Conservation (phyloP, 2,329 filamentous ascomycete species). For the Xylaria sp. region DNA sequence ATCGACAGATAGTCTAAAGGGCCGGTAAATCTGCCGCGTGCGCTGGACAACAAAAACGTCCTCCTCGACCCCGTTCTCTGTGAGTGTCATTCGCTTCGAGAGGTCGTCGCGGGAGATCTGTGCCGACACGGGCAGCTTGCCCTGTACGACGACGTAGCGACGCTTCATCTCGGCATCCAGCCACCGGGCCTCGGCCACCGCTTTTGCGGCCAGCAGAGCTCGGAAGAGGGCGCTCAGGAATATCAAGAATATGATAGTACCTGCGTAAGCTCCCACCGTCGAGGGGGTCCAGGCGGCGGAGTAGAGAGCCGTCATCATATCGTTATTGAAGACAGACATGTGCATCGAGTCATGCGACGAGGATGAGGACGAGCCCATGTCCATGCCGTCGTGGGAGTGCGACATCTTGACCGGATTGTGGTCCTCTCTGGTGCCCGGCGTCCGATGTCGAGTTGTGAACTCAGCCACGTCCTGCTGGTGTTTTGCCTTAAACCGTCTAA, state of each 20-base stretch:
- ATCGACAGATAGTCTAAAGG: constrained; percentile 83
- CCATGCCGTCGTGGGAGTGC: constrained; percentile 41
- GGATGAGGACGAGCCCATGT: constrained; percentile 44
- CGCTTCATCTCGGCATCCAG: constrained; percentile 76
- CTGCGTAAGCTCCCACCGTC: constrained; percentile 79
- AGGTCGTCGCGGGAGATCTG: constrained; percentile 68
- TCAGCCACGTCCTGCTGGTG: neutral
- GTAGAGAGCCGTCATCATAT: constrained; percentile 62
- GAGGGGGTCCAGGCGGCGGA: constrained; percentile 78
- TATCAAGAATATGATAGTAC: constrained; percentile 91
- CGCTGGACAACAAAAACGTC: constrained; percentile 78
- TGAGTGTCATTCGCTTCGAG: constrained; percentile 73
- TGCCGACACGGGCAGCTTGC: constrained; percentile 68
- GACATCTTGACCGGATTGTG: constrained; percentile 20
- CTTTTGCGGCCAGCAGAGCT: constrained; percentile 75
- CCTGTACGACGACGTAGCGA: constrained; percentile 80
- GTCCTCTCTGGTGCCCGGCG: neutral
- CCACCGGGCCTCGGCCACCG: constrained; percentile 72
- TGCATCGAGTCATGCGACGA: constrained; percentile 40
- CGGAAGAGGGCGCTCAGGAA: constrained; percentile 77
- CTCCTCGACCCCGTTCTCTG: constrained; percentile 83
- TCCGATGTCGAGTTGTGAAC: neutral
- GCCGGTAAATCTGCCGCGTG: constrained; percentile 68
- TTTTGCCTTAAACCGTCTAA: neutral
- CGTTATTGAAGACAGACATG: constrained; percentile 70